These are phyloP conservation scores for Spongispora temasekensis DNA, from an alignment of 1,284 basidiomycete genomes.

Conservation along the genomic window DNA sequence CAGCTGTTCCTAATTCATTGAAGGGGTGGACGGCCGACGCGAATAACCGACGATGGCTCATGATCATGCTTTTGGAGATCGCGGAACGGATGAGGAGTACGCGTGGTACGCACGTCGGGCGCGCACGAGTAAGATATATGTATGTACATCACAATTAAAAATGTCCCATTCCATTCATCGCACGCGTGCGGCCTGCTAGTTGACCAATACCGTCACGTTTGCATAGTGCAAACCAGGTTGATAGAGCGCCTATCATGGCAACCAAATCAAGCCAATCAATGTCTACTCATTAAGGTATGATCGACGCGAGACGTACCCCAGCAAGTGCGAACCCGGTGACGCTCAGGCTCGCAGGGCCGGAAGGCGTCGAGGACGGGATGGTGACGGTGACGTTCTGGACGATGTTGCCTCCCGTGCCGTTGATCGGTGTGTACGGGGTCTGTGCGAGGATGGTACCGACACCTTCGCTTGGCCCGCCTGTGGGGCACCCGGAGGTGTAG, in stretches of 20 bases:
- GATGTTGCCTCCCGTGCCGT: not conserved
- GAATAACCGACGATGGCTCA: too few species aligned
- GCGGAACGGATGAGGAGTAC: too few species aligned
- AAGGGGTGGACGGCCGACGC: too few species aligned
- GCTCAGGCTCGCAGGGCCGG: not conserved
- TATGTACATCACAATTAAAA: too few species aligned
- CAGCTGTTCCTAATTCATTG: too few species aligned
- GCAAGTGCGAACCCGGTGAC: not conserved
- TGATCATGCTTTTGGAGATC: too few species aligned
- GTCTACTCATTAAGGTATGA: not conserved
- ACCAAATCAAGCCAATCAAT: not conserved
- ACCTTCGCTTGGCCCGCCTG: not conserved
- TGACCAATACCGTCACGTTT: constrained; percentile 1
- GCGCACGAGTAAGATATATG: too few species aligned
- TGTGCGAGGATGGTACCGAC: not conserved
- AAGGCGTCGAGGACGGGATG: not conserved
- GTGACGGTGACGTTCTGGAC: not conserved
- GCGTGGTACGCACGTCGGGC: too few species aligned
- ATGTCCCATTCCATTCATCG: constrained; percentile 40
- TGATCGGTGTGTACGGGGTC: not conserved
- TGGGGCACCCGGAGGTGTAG: not conserved
- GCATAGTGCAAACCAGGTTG: not conserved
- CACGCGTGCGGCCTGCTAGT: too few species aligned
- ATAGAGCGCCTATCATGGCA: not conserved
- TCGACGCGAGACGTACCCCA: constrained; percentile 1